These are phyloP conservation scores for Alternaria infectoria DNA, from an alignment of 2,329 filamentous ascomycete species.

Conservation along the genomic window DNA sequence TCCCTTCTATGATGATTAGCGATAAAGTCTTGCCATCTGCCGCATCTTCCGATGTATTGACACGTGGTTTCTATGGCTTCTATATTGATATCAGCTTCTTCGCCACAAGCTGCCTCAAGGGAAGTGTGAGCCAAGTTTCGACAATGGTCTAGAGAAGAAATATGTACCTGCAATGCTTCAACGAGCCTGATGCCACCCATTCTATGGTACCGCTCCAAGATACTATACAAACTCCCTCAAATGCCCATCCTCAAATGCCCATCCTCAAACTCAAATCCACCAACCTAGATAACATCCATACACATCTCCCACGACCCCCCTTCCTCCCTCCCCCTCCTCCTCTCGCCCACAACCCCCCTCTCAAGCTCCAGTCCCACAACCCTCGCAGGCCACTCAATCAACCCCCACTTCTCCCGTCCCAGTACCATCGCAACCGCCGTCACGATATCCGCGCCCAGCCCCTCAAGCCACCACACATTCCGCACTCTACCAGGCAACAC, in stretches of 20 bases:
- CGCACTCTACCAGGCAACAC: conserved; percentile 43
- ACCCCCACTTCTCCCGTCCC: conserved; percentile 36
- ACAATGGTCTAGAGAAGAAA: too few species aligned
- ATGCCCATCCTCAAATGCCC: background rate
- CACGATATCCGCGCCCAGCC: conserved; percentile 40
- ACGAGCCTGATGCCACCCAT: background rate
- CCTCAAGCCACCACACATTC: conserved; percentile 47
- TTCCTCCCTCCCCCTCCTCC: conserved; percentile 24
- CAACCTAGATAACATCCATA: conserved; percentile 34
- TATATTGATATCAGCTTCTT: too few species aligned
- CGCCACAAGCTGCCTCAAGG: too few species aligned
- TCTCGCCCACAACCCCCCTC: conserved; percentile 22
- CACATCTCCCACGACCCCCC: conserved; percentile 30
- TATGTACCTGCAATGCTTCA: too few species aligned
- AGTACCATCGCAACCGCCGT: conserved; percentile 42
- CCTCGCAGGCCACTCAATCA: conserved; percentile 42
- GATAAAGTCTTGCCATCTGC: too few species aligned
- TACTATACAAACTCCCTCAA: background rate
- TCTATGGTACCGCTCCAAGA: background rate
- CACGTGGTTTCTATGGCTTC: too few species aligned
- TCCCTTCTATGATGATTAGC: too few species aligned
- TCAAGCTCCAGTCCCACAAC: conserved; percentile 37
- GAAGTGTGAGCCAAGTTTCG: too few species aligned
- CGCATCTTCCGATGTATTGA: too few species aligned
- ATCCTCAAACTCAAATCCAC: background rate